Evolutionary conservation across 2,329 filamentous ascomycete genomes (phyloP).

Genomic region (Talaromyces verruculosus): DNA sequence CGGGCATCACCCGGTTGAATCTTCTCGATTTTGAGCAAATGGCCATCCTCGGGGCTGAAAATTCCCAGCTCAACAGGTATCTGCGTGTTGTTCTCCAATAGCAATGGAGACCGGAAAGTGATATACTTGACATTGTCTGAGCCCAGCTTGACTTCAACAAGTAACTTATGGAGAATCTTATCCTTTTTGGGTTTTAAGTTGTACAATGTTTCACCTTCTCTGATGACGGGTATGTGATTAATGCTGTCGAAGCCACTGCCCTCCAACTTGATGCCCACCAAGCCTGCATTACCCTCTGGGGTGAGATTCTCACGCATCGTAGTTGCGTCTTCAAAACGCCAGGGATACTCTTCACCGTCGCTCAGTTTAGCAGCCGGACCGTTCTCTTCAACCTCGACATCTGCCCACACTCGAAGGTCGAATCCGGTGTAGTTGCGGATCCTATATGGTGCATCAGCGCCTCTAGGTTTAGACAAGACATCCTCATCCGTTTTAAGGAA

Average conservation of each 20-base stretch:
- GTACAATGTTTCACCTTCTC: conserved; percentile 93
- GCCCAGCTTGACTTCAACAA: conserved; percentile 90
- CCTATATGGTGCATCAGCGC: conserved; percentile 86
- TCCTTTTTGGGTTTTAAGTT: conserved; percentile 84
- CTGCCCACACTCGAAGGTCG: conserved; percentile 78
- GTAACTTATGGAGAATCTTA: conserved; percentile 78
- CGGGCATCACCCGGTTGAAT: conserved; percentile 87
- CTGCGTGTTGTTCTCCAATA: conserved; percentile 95
- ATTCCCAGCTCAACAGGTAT: conserved; percentile 93
- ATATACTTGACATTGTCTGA: conserved; percentile 97
- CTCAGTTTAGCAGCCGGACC: conserved; percentile 69
- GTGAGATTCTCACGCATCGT: conserved; percentile 92
- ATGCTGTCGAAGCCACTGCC: conserved; percentile 92
- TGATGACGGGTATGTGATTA: conserved; percentile 81
- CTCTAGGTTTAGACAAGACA: conserved; percentile 87
- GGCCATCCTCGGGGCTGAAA: conserved; percentile 80
- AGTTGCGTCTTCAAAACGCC: conserved; percentile 96
- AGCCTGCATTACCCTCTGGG: conserved; percentile 74
- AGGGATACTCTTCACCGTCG: conserved; percentile 88
- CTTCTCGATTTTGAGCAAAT: conserved; percentile 96
- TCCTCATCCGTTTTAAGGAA: conserved; percentile 88
- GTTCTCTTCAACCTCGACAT: conserved; percentile 67
- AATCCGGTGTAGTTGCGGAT: conserved; percentile 97
- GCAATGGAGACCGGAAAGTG: conserved; percentile 84
- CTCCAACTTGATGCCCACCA: conserved; percentile 81